These are phyloP conservation scores for Rhodocollybia butyracea DNA, from an alignment of 768 basidiomycete species.

Conservation along the genomic window DNA sequence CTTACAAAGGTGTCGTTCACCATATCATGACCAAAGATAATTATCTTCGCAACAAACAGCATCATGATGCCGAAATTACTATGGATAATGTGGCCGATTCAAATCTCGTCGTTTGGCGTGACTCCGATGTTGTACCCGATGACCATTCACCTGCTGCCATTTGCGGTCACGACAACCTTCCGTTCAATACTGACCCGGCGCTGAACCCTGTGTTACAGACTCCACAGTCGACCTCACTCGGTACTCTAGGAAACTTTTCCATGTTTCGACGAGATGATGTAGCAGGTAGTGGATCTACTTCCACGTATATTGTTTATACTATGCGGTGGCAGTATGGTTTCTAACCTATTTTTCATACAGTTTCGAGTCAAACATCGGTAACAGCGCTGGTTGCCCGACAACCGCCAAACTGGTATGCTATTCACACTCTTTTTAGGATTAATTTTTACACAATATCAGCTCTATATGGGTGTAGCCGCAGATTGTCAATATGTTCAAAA, in stretches of 20 bases:
- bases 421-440: not conserved
- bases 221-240: constrained; percentile 35
- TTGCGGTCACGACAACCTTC: constrained; percentile 70
- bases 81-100: constrained; percentile 45
- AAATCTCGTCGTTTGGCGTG: constrained; percentile 69
- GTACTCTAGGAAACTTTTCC: constrained; percentile 29
- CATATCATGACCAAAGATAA: constrained; percentile 71
- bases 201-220: constrained; percentile 49
- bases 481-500: constrained; percentile 75
- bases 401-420: constrained; percentile 62
- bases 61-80: constrained; percentile 49
- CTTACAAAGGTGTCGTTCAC: constrained; percentile 60
- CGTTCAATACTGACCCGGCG: constrained; percentile 59
- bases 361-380: constrained; percentile 67
- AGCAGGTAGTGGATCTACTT: constrained; percentile 43
- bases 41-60: constrained; percentile 60
- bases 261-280: constrained; percentile 53
- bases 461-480: constrained; percentile 85
- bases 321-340: not conserved
- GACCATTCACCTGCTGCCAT: constrained; percentile 36
- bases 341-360: constrained; percentile 32
- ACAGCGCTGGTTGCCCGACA: constrained; percentile 66
- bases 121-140: constrained; percentile 65
- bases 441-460: constrained; percentile 23
- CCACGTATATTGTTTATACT: constrained; percentile 49